phyloP scores from a whole-genome alignment of 345 rosid species.

The Brassica rapa region DNA sequence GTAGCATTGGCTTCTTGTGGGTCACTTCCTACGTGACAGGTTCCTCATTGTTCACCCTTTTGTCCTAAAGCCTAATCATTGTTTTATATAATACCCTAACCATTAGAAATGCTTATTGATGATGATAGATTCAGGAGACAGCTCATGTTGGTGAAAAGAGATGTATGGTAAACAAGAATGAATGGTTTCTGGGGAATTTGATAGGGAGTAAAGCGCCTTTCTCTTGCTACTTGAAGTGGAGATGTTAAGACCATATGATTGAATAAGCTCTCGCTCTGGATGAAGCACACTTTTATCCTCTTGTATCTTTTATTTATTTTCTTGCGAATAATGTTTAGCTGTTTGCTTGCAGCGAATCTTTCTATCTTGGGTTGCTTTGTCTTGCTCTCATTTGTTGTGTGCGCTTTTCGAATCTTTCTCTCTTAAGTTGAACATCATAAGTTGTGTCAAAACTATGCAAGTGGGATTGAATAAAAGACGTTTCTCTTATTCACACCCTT shows the following conservation, averaged over 20 bases:
- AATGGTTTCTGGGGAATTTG: neutral
- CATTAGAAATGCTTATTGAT: neutral
- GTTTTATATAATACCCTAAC: neutral
- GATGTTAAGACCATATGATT: constrained; percentile 35
- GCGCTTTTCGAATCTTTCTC: constrained; percentile 16
- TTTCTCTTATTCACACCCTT: neutral
- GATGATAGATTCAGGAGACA: neutral
- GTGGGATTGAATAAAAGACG: neutral
- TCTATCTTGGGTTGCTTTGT: constrained; percentile 2
- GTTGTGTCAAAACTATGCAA: neutral
- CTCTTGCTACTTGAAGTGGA: constrained; percentile 39
- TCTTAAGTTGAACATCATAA: constrained; percentile 15
- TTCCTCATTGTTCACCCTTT: neutral
- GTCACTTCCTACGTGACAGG: neutral
- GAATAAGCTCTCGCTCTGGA: constrained; percentile 38
- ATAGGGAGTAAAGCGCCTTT: constrained; percentile 9
- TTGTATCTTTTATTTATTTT: neutral
- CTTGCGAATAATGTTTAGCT: constrained; percentile 6
- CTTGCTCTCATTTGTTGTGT: constrained; percentile 6
- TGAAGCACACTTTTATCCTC: constrained; percentile 19
- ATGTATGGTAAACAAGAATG: neutral
- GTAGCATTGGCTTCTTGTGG: neutral
- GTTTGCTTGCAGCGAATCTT: constrained; percentile 27
- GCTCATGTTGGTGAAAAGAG: neutral
- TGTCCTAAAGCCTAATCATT: neutral